Evolutionary conservation across 2,329 filamentous ascomycete genomes (phyloP), one percentile per base, ranked within the genome.

Genomic region (Trichoderma lentiforme): DNA sequence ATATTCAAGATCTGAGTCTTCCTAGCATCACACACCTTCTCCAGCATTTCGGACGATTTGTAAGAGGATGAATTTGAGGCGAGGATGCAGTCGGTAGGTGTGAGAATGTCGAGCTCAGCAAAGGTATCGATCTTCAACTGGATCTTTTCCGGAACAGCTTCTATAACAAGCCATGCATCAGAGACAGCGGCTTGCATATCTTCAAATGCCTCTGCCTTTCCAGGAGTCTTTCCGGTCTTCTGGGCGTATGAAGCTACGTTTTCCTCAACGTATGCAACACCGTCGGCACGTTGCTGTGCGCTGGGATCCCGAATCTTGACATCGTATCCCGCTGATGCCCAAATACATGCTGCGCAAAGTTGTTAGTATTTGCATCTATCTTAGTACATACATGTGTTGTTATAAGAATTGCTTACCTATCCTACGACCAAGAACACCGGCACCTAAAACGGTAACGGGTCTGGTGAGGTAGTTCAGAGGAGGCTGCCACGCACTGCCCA

Each of bases 91-190:
- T 89, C 87, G 0, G 72, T 28, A 0, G 83, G 82, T 0, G 84
- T 80, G 8, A 80, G 51, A 7, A 74, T 74, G n/a, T 86, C 85
- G 9, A 88, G 78, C 4, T 85, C 79, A 2, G 79, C 83, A 71
- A 88, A 85, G 0, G 82, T 84, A 14, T 80, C 79, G 15, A 84
- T 83, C 78, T 88, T 89, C 36, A 87, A 74, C 7, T 81, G 75
- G 11, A 87, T 79, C 69, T 81, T 84, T 75, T 88, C 87, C 0
- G 86, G 86, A 0, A 88, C 82, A 15, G 83, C 85, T 76, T 87
- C 87, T 72, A 88, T 82, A n/a, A 87, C 83, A 6, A 88, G 79
- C 87, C 84, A 89, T 3, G 86, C 83, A 39, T 84, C 77, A 1
- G 76, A 66, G 6, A 88, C 82, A 0, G 86, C 83, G 0, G 75